These are phyloP conservation scores for Tylopilus balloui DNA, from an alignment of 768 basidiomycete species.

Conservation along the genomic window DNA sequence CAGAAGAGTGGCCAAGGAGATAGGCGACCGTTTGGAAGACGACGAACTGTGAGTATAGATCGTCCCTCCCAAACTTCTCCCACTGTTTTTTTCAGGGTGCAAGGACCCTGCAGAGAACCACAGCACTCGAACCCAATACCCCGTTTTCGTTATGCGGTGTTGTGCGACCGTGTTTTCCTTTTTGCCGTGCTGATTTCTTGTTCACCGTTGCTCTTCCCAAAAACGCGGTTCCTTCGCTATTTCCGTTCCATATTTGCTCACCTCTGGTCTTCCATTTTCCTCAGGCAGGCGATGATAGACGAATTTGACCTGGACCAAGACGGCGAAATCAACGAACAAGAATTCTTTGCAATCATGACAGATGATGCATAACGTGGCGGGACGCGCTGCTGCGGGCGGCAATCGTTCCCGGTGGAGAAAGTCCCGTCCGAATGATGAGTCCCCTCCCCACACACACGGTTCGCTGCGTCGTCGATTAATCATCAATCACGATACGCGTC, in stretches of 20 bases:
- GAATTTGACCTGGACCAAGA: constrained; percentile 99
- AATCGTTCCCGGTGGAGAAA: too few species aligned
- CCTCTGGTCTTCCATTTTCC: constrained; percentile 26
- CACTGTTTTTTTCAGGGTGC: constrained; percentile 13
- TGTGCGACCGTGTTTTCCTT: constrained; percentile 17
- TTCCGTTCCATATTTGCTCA: constrained; percentile 29
- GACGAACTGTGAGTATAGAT: constrained; percentile 81
- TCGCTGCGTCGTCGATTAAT: too few species aligned
- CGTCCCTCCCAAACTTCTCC: constrained; percentile 3
- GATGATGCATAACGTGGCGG: constrained; percentile 65
- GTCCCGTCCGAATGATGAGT: too few species aligned
- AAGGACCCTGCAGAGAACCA: constrained; percentile 11
- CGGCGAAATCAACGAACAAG: constrained; percentile 93
- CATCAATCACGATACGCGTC: constrained; percentile 7
- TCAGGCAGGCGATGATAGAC: constrained; percentile 99
- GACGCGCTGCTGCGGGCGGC: neutral
- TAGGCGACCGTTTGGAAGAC: constrained; percentile 92
- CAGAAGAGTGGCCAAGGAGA: constrained; percentile 90
- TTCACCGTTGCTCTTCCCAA: constrained; percentile 26
- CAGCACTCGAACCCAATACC: constrained; percentile 28
- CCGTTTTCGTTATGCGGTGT: constrained; percentile 26
- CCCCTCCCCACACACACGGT: too few species aligned
- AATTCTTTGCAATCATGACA: constrained; percentile 96
- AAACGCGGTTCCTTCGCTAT: constrained; percentile 11
- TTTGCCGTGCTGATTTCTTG: constrained; percentile 17